Base-by-base conservation (phyloP, 257 asterid species). In the Nicotiana obtusifolia region DNA sequence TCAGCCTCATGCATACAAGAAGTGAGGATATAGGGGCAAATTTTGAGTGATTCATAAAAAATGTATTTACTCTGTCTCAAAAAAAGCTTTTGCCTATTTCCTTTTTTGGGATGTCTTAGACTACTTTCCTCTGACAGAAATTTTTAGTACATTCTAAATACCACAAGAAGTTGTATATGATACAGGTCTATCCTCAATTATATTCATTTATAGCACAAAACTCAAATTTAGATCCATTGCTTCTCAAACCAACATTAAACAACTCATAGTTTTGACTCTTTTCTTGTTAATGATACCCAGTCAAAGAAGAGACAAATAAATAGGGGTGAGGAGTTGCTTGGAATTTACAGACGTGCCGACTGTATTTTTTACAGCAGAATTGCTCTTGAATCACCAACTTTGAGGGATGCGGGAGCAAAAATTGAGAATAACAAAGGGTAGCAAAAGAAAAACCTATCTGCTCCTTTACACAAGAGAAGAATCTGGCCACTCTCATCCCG, bases 381-480 rank as follows among this genome's bases (percentile, higher is more conserved):
- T 31, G 22, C 28, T 60, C 66, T n/a, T 37, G 77, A 68, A 37
- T 66, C 76, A 66, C 76, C 17, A 33, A 67, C 17, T 35, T 19
- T 67, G 26, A 67, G 76, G 22, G 57, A 20, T 47, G 80, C 26
- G 9, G 64, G 24, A 73, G 41, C 24, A 14, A 73, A 49, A 75
- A 75, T 26, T 75, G 80, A 75, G 80, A 49, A 26, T 75, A 49
- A 66, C 22, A 52, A 52, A 52, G 66, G 54, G 76, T 78, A 67
- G 84, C 14, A 69, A 82, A 73, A 81, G 71, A 54, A 85, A 66
- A 31, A 94, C 98, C 93, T 93, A 89, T 95, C 99, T 52, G 99
- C 99, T 86, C 99, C 99, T 90, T 95, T 95, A 90, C 98, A 95
- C 78, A 95, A 82, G 82, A 95, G 92, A 87, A 92, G 82, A 83